Base-by-base conservation (phyloP, 495 filamentous ascomycete species). In the Lasiosphaeria ovina region DNA sequence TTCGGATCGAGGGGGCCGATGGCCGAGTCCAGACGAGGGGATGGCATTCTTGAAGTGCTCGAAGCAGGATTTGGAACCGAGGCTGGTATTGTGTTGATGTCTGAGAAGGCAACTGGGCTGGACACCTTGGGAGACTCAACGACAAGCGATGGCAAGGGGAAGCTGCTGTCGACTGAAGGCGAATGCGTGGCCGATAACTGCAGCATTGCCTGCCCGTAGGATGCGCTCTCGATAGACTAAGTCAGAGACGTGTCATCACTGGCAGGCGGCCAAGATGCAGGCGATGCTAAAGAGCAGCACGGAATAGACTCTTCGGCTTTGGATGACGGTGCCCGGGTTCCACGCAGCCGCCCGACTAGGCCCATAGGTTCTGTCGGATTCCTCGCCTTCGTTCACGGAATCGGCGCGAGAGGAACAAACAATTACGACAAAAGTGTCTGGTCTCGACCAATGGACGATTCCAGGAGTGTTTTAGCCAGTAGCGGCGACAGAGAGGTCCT, bases 171-270 rank as follows among this genome's bases (percentile, higher is more conserved):
- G 14, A 62, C 8, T 36, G 32, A 47, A 47, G 55, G 60, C 7
- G 50, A 44, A 51, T 63, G 61, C 14, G 33, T 47, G n/a, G 61
- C 61, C 8, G 61, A 63, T 51, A 51, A 51, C 4, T 63, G 45
- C 3, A 34, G 44, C 36, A 63, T 33, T 31, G 55, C 36, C 32
- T 51, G 8, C 35, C 52, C 35, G 40, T 70, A 70, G 3, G 60
- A 49, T 11, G 50, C 16, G n/a, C 53, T 58, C 3, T 17, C 42
- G 24, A 54, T 14, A 3, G 33, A n/a, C 24, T 36, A 11, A 9
- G 33, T 45, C 48, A 4, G 55, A 54, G 50, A 24, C 24, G 24
- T 24, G 24, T 24, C 24, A 24, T 24, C 24, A 2, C 24, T 24
- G 24, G 24, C 24, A 24, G 24, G 24, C 24, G 24, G 24, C 24